Conservation (phyloP, 1,139 yeast species). For the Suhomyces anneliseae region DNA sequence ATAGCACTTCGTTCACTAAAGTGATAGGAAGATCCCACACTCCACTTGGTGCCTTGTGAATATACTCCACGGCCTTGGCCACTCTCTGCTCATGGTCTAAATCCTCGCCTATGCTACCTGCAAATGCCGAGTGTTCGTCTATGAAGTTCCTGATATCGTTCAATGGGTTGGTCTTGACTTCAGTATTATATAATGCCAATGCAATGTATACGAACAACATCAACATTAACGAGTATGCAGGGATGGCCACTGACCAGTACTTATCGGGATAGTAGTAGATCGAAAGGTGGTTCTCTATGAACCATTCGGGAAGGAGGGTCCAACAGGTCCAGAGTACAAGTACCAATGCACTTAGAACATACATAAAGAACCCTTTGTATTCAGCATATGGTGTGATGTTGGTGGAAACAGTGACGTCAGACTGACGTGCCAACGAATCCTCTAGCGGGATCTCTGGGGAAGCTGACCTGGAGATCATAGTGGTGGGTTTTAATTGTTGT, state of each 20-base stretch:
- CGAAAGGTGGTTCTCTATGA: constrained; percentile 49
- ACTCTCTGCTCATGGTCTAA: constrained; percentile 7
- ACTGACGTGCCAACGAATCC: constrained; percentile 69
- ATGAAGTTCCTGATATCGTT: constrained; percentile 63
- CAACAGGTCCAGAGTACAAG: constrained; percentile 60
- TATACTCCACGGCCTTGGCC: constrained; percentile 30
- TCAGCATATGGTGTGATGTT: constrained; percentile 70
- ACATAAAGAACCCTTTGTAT: constrained; percentile 79
- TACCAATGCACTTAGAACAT: constrained; percentile 56
- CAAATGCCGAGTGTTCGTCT: constrained; percentile 64
- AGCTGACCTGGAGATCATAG: constrained; percentile 29
- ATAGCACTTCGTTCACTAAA: constrained; percentile 68
- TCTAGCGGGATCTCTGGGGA: constrained; percentile 47
- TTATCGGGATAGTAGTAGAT: constrained; percentile 78
- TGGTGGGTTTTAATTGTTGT: background rate
- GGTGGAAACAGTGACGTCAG: constrained; percentile 74
- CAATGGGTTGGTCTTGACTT: constrained; percentile 61
- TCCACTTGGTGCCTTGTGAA: constrained; percentile 67
- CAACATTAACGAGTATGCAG: constrained; percentile 64
- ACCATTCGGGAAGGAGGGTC: constrained; percentile 63
- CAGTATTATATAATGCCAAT: constrained; percentile 70
- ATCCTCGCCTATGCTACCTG: constrained; percentile 23
- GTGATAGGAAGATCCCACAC: constrained; percentile 81
- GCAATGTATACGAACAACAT: constrained; percentile 74
- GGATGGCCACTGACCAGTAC: constrained; percentile 85